Base-by-base conservation (phyloP, 139 green algal genomes). In the Pseudopediastrum boryanum region DNA sequence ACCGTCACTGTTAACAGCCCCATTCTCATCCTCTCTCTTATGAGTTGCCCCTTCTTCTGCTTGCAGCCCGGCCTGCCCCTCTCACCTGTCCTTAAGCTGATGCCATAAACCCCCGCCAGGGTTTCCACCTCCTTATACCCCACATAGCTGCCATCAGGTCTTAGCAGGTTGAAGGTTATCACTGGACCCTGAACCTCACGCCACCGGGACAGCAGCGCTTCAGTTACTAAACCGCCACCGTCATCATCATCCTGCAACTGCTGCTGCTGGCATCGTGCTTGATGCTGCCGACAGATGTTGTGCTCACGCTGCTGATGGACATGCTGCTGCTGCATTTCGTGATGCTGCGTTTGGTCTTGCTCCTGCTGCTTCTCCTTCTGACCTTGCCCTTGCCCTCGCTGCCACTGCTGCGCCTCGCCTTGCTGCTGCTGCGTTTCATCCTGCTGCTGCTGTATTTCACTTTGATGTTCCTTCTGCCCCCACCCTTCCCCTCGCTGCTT, bases 121-220 rank as follows among this genome's bases (percentile, higher is more conserved):
- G 85, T 86, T 36, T 88, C 81, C 51, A 90, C 78, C 62, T 83
- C 87, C 52, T 81, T 83, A 76, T 94, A 89, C 1, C 94, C 94
- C 48, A 97, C 88, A 42, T 63, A 94, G 25, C 38, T 78, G 33
- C 94, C 92, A 71, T 96, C 90, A 2, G 82, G 27, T 0, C 87
- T 66, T 46, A 91, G 27, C 58, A 98, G 13, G 82, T 95, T 98
- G 86, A 98, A 98, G 0, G 90, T 71, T 2, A 98, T 83, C 6
- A 91, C 84, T 0, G 93, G 92, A 27, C 95, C 94, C 73, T 96
- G 90, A 4, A 85, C 83, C 8, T 25, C 10, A n/a, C 4, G 2
- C 50, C 42, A 44, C 3, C 46, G 5, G 2, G 33, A 8, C 43
- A 79, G 21, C n/a, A n/a, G n/a, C n/a, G n/a, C n/a, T n/a, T n/a